phyloP scores from a whole-genome alignment of 2,329 filamentous ascomycete genomes.

The Biscogniauxia marginata region DNA sequence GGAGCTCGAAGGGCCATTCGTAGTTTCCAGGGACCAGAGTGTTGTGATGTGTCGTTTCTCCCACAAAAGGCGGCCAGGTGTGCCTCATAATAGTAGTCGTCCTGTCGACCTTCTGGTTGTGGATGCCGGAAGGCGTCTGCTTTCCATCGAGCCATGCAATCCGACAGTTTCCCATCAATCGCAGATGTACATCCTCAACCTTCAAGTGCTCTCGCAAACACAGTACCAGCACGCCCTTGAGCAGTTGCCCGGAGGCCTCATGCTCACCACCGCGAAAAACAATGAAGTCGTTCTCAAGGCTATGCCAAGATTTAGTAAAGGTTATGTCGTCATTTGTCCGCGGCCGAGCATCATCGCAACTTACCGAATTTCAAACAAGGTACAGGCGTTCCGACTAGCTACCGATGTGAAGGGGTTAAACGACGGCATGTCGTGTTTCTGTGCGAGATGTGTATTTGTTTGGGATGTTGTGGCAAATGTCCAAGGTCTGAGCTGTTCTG shows the following conservation, averaged over 20 bases:
- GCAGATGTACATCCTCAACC: conserved; percentile 71
- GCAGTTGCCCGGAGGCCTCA: conserved; percentile 71
- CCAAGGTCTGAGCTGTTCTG: not conserved
- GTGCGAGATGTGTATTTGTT: not conserved
- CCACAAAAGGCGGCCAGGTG: conserved; percentile 67
- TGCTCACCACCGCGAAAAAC: conserved; percentile 73
- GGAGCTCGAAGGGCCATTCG: conserved; percentile 76
- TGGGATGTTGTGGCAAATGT: not conserved
- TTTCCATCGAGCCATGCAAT: conserved; percentile 57
- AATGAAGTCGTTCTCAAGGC: conserved; percentile 75
- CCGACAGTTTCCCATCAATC: conserved; percentile 67
- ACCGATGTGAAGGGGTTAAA: conserved; percentile 56
- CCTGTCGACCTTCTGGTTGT: conserved; percentile 59
- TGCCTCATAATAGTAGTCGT: conserved; percentile 63
- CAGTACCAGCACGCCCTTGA: conserved; percentile 72
- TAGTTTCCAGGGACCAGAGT: conserved; percentile 73
- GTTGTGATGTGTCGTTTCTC: conserved; percentile 52
- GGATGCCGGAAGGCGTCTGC: conserved; percentile 55
- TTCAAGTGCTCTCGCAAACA: conserved; percentile 68
- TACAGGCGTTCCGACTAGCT: conserved; percentile 49
- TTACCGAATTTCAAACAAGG: conserved; percentile 59
- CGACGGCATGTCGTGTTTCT: conserved; percentile 47
- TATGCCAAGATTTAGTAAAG: conserved; percentile 35
- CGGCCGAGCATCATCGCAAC: conserved; percentile 23
- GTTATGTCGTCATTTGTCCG: conserved; percentile 2